Evolutionary conservation across 2,329 filamentous ascomycete genomes (phyloP).

Genomic region (Phyllosticta capitalensis): DNA sequence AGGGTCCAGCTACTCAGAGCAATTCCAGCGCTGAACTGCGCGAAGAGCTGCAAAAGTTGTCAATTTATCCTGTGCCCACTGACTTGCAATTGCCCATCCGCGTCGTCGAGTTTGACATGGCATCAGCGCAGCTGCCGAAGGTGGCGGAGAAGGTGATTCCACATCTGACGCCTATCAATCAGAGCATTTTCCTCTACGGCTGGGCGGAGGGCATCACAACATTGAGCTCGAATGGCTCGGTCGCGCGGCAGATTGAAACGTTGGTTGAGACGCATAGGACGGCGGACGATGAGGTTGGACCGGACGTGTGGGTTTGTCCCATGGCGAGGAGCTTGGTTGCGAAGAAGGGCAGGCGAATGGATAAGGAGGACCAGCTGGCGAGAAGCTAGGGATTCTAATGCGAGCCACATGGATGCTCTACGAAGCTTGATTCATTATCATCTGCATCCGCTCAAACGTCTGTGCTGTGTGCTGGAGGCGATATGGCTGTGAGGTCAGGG

Average conservation of each 20-base stretch:
- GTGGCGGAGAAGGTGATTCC: constrained; percentile 35
- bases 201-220: constrained; percentile 57
- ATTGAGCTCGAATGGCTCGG: constrained; percentile 60
- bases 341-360: constrained; percentile 30
- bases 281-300: constrained; percentile 43
- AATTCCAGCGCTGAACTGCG: constrained; percentile 12
- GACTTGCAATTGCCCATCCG: constrained; percentile 53
- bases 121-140: constrained; percentile 34
- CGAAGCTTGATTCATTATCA: background rate
- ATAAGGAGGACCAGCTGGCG: background rate
- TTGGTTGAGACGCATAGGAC: constrained; percentile 44
- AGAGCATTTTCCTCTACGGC: constrained; percentile 61
- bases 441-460: background rate
- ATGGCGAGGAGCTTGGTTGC: constrained; percentile 58
- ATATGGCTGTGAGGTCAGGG: no score
- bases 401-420: background rate
- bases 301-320: constrained; percentile 55
- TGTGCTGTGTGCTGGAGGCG: no score
- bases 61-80: constrained; percentile 44
- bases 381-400: background rate
- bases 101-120: constrained; percentile 40
- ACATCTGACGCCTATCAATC: constrained; percentile 52
- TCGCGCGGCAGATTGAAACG: constrained; percentile 55
- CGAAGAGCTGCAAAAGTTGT: constrained; percentile 31
- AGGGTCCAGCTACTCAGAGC: background rate